Conservation (phyloP, 2,329 filamentous ascomycete species). For the Acephala macrosclerotiorum region DNA sequence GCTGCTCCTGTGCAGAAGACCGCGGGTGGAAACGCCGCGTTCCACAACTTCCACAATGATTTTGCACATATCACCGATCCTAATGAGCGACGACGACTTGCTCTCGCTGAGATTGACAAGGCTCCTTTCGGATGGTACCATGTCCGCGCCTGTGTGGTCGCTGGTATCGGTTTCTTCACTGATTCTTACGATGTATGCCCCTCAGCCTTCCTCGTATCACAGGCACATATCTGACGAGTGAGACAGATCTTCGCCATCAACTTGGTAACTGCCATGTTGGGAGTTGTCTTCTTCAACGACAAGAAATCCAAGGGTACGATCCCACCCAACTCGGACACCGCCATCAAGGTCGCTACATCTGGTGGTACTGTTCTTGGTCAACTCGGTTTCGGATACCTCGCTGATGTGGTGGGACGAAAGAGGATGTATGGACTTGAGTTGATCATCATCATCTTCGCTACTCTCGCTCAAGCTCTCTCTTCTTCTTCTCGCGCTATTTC, state of each 20-base stretch:
- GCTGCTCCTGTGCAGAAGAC: conserved; percentile 48
- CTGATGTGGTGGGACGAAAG: conserved; percentile 80
- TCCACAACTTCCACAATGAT: conserved; percentile 81
- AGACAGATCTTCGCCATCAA: conserved; percentile 45
- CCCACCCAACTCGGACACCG: conserved; percentile 73
- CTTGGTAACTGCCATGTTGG: conserved; percentile 42
- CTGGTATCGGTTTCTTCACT: conserved; percentile 88
- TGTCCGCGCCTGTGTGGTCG: conserved; percentile 77
- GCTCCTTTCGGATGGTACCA: conserved; percentile 88
- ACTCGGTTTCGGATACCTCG: conserved; percentile 79
- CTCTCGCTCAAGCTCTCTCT: conserved; percentile 73
- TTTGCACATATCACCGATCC: conserved; percentile 64
- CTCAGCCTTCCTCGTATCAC: conserved; percentile 10
- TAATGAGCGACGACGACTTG: conserved; percentile 80
- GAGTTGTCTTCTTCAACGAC: conserved; percentile 40
- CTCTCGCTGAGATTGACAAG: conserved; percentile 83
- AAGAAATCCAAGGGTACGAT: conserved; percentile 57
- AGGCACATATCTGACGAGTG: conserved; percentile 46
- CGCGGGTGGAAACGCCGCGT: conserved; percentile 71
- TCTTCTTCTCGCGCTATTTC: conserved; percentile 69
- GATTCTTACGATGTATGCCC: conserved; percentile 84
- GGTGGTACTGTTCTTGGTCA: conserved; percentile 86
- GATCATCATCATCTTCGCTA: conserved; percentile 82
- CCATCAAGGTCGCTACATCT: conserved; percentile 86
- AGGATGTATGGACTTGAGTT: conserved; percentile 81